Percentiles rank a stretch among this genome's conserved stretches.
Conservation (phyloP, 2,329 filamentous ascomycete genomes). For the Trichoderma cornu-damae region DNA sequence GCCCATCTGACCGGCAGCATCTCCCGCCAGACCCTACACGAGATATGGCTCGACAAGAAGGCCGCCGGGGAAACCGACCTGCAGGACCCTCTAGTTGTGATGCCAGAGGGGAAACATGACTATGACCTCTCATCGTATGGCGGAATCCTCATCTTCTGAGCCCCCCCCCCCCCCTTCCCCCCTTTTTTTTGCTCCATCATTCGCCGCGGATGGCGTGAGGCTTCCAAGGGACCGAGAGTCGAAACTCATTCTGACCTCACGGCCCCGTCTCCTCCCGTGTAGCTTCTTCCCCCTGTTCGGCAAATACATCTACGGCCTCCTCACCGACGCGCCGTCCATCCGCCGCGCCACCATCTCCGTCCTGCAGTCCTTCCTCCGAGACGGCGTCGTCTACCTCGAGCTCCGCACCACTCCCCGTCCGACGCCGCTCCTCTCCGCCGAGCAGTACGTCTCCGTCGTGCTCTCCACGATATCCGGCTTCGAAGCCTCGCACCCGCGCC, state of each 20-base stretch:
- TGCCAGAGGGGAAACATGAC: constrained; percentile 66
- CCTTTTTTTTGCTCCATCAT: too few species aligned
- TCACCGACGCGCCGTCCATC: constrained; percentile 57
- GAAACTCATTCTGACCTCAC: too few species aligned
- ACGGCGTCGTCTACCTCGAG: constrained; percentile 74
- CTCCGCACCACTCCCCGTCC: constrained; percentile 73
- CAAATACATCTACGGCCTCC: constrained; percentile 72
- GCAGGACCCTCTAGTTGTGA: constrained; percentile 62
- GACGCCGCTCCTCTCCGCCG: constrained; percentile 53
- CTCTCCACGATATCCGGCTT: constrained; percentile 56
- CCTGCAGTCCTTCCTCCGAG: constrained; percentile 58
- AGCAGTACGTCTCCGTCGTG: constrained; percentile 61
- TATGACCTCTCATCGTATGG: constrained; percentile 62
- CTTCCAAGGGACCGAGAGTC: too few species aligned
- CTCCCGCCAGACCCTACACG: constrained; percentile 64
- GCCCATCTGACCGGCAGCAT: constrained; percentile 78
- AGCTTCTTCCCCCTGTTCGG: constrained; percentile 77
- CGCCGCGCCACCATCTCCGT: constrained; percentile 60
- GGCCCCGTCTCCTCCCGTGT: too few species aligned
- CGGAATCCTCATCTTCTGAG: too few species aligned
- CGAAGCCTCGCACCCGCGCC: constrained; percentile 35
- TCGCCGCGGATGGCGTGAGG: too few species aligned
- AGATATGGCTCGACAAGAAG: constrained; percentile 64
- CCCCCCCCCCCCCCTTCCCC: too few species aligned
- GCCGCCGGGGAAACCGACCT: constrained; percentile 49